Evolutionary conservation across 2,329 filamentous ascomycete species (phyloP).

Genomic region (Scedosporium boydii): DNA sequence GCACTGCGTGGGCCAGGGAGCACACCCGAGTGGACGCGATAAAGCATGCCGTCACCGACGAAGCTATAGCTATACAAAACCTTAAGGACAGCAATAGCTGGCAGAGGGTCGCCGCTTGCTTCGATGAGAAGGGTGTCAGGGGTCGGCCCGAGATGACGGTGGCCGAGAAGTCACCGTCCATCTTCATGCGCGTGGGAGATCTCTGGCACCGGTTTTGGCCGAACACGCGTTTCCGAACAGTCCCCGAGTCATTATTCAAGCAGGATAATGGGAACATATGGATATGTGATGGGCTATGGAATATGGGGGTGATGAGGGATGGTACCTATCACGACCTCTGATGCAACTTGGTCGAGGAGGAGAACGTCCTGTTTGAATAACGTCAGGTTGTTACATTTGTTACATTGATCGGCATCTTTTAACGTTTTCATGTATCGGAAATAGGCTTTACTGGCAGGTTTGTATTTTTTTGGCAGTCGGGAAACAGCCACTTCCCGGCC

Average conservation of each 20-base stretch:
- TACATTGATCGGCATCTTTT: background rate
- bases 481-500: no score
- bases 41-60: background rate
- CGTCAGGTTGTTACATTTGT: background rate
- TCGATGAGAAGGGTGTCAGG: background rate
- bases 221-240: background rate
- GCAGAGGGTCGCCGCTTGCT: background rate
- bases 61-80: background rate
- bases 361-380: background rate
- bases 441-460: no score
- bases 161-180: background rate
- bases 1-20: background rate
- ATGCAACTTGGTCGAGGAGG: background rate
- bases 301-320: background rate
- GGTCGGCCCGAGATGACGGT: background rate
- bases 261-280: background rate
- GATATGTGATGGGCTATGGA: background rate
- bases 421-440: background rate
- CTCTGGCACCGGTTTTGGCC: background rate
- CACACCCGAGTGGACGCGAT: background rate
- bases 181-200: background rate
- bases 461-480: no score
- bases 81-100: background rate
- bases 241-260: background rate
- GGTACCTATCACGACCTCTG: background rate